Evolutionary conservation across 2,329 filamentous ascomycete species (phyloP), one percentile per base, ranked within the genome.

Genomic region (Esteya vermicola): DNA sequence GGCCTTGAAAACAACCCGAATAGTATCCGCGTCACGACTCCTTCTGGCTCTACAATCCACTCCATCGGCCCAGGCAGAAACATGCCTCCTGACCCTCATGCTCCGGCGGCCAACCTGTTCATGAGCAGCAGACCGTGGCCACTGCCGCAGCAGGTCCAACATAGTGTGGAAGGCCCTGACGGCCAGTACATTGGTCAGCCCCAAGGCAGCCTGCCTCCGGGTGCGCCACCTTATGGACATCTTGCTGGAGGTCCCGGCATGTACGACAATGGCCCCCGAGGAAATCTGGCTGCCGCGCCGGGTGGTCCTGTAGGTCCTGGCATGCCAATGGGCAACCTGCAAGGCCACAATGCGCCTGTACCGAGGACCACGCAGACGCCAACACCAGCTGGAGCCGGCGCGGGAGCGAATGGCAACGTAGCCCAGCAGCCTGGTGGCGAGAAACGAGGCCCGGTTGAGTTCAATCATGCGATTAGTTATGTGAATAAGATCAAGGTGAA

Each of bases 401-500:
- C 72, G 45, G 70, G 63, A 25, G 56, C 80, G 42, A 84, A 80
- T 51, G 76, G 75, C 33, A 67, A 68, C 45, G 70, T 68, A 19
- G 62, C 66, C 50, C 63, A 74, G 60, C 60, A 79, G 61, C 62
- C 72, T 58, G 62, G 71, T 60, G 62, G 84, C 56, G 88, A 93
- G 58, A 93, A 91, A 55, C 77, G 88, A 41, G 89, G 88, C 0
- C 91, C 91, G 1, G 91, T 98, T 16, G 91, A 98, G 55, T 98
- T 98, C 60, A 98, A 98, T 56, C 91, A 98, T 61, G 91, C 91
- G 1, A 98, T 98, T 47, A 96, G 88, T 57, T 98, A 98, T 54
- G 91, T 98, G 40, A 98, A 98, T 57, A 98, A 98, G 64, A 98
- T 98, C 53, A 98, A 98, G 79, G 88, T 91, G 63, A 58, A 72